Evolutionary conservation across 805 yeast species (phyloP), one percentile per base, ranked within the genome.

Genomic region (Blastobotrys muscicola): DNA sequence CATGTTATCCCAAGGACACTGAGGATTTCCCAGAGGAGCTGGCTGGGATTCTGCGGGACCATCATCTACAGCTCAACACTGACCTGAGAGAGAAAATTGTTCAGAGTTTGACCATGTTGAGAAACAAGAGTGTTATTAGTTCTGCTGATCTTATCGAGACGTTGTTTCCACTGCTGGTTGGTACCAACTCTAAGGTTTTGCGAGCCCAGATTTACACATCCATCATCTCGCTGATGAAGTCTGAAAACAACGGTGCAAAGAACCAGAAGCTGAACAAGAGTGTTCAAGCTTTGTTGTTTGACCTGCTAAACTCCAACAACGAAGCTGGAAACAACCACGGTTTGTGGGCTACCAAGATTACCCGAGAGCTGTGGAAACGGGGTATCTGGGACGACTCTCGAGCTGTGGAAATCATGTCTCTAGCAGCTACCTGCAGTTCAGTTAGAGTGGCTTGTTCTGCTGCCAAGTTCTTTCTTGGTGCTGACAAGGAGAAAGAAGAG

Each of bases 341-440:
- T 32, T 67, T 92, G 16, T 92, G 97, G 97, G 97, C 97, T 6
- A 85, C 97, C 2, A 89, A 86, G 57, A 68, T 92, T 45, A 87
- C 97, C 4, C 76, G 97, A 59, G 97, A 92, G 62, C 69, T 92
- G 41, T 92, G 99, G 99, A 76, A 95, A 68, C 75, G 97, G 60
- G 95, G 95, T 58, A 84, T 92, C 46, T 92, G 99, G 99, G 97
- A 87, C 62, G 99, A 92, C 61, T 76, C 95, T 0, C 72, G 97
- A 56, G 82, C 97, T 0, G 95, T 92, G n/a, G 98, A 92, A 64
- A 78, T 92, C 57, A 89, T 92, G 97, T 82, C 94, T 1, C 92
- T 86, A 55, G 97, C 97, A 1, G 86, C 97, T 1, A 65, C 85
- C 48, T 96, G 87, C 57, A 80, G 82, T 11, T 95, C 92, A 55